Evolutionary conservation across 169 alveolate species (phyloP), one percentile per base, ranked within the genome.

Genomic region (Eimeria maxima): DNA sequence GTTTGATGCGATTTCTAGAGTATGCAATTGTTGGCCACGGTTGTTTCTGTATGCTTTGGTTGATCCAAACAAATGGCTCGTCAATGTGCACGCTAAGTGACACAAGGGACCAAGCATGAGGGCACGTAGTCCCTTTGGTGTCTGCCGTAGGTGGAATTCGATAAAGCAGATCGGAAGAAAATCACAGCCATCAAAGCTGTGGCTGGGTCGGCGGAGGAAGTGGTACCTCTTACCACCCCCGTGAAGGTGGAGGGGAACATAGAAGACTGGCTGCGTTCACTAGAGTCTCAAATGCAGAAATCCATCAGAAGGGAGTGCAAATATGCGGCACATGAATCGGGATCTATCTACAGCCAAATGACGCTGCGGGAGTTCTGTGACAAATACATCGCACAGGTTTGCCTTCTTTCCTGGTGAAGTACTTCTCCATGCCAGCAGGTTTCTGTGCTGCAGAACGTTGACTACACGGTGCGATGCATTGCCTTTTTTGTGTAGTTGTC

Each of bases 171-270:
- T 96, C 98, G 98, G 93, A 98, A 98, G 97, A 97, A 97, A 69
- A 98, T 98, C 60, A 95, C 96, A 47, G 96, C 97, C 55, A 98
- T 98, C 93, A 96, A 96, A 95, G 95, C 97, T 47, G 96, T 94
- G 96, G 33, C 99, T 16, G 96, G 99, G 27, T 93, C 97, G 74
- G 98, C 97, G 69, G 98, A 97, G 69, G 99, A 99, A 97, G 98
- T 97, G 60, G 99, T 99, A 20, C 98, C 97, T 53, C 98, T 98
- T 67, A 96, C 96, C 91, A 97, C 98, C 47, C 99, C 98, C 33
- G 99, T 99, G 55, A 98, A 98, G 93, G 99, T 99, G 78, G 99
- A 98, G 96, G 99, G 99, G 8, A 98, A 98, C 97, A 99, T 99
- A 95, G 99, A 99, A 97, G 99, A 98, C 91, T 99, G 99, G 99